Conservation (phyloP, 176 grass and related monocot genomes). For the Canna indica region DNA sequence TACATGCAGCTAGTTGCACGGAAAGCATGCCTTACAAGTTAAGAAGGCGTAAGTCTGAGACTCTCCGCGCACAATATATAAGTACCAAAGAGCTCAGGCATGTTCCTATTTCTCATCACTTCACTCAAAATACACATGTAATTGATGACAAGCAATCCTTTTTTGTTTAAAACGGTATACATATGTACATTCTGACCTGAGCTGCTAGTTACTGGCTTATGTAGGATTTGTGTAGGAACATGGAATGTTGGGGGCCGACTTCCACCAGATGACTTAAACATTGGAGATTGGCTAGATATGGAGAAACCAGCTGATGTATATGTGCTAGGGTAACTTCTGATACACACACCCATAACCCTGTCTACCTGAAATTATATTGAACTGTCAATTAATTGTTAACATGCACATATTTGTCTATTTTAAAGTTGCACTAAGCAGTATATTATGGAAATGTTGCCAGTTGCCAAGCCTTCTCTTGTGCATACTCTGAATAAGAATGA, state of each 20-base stretch:
- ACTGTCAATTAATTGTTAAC: conserved; percentile 3
- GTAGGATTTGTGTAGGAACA: conserved; percentile 70
- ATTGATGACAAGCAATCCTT: not conserved
- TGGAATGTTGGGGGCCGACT: conserved; percentile 76
- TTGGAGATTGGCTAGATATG: conserved; percentile 82
- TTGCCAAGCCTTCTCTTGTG: no score
- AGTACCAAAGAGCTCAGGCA: conserved; percentile 67
- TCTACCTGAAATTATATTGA: conserved; percentile 9
- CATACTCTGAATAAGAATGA: no score
- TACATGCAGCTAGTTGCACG: conserved; percentile 36
- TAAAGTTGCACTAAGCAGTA: no score
- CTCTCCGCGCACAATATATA: conserved; percentile 84
- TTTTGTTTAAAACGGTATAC: not conserved
- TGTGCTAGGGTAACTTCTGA: conserved; percentile 67
- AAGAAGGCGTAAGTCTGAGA: conserved; percentile 85
- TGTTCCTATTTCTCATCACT: conserved; percentile 9
- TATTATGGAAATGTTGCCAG: no score
- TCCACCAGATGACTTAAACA: conserved; percentile 64
- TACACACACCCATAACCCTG: not conserved
- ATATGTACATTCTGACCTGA: not conserved
- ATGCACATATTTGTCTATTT: conserved; percentile 4
- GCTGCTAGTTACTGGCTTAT: not conserved
- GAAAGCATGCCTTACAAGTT: conserved; percentile 35
- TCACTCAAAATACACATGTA: not conserved
- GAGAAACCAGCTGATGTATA: conserved; percentile 88